Evolutionary conservation across 2,329 filamentous ascomycete species (phyloP), one percentile per base, ranked within the genome.

Genomic region (Harringtonia aguacate): DNA sequence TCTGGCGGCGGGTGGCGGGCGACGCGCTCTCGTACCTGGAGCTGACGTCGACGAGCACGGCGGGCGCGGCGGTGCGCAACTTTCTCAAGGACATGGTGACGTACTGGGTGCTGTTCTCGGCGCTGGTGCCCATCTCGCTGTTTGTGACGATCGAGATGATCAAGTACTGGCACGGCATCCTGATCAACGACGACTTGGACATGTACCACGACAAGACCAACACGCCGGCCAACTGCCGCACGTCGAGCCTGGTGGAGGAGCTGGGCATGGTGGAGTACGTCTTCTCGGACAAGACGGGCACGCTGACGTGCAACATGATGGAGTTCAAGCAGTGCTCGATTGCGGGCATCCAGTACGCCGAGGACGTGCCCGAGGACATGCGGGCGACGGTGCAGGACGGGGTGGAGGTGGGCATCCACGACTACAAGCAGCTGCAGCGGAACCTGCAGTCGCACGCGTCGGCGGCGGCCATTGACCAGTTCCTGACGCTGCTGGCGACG

Each of bases 251-350:
- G 58, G 92, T 98, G 12, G 92, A 98, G 65, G 94, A 98, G 58
- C 68, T 98, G 36, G 92, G 92, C 44, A 95, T 97, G 75, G 94
- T 98, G 36, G 92, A 97, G 58, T 98, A 94, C 57, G 92, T 98
- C 51, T 98, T 98, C 63, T 95, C 86, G 0, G 86, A 94, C 70
- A 94, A 94, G 65, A 94, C 86, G 0, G 86, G 86, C 46, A 94
- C 86, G 3, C 66, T 94, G 51, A 94, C 86, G 0, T 86, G 94
- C 56, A 94, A 94, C 59, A 84, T 94, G 43, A 94, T 98, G 92
- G 90, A 97, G 62, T 98, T 97, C 63, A 88, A 88, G 59, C 88
- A 97, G 62, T 94, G 86, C 56, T 84, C 85, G 1, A 97, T 98
- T 57, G 86, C 79, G 22, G 92, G 92, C 22, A 81, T 97, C 43